Base-by-base conservation (phyloP, 2,329 filamentous ascomycete genomes). In the Nigrospora osmanthi region DNA sequence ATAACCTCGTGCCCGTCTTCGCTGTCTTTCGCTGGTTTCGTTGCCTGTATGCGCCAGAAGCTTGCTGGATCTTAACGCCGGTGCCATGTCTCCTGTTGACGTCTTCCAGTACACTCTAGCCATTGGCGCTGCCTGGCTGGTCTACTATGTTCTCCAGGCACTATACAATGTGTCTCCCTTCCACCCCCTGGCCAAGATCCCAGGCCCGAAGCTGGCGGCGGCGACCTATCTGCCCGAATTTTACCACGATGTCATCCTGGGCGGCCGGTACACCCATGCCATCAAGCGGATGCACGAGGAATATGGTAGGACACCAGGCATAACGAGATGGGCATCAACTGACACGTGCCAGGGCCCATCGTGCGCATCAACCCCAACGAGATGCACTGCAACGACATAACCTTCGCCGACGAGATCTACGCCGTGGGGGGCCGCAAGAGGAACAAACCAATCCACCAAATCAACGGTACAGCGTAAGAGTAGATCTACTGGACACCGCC, bases 281-380 rank as follows among this genome's bases (percentile, higher is more conserved):
- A 68, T 69, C 16, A 47, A 52, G 2, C 42, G 52, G 11, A 65
- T 68, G 60, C 65, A 69, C 40, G 54, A 62, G 16, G 45, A 50
- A 7, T 67, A 69, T 47, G 65, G 66, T 61, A 46, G 36, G 38
- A 11, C 28, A 9, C 12, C 2, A 1, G 16, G 4, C 16, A 19
- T 12, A 7, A 3, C 7, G n/a, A 14, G 14, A 45, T 2, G 14
- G 37, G 4, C 15, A n/a, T 28, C 16, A 33, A 34, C 45, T 44
- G n/a, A 38, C 19, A n/a, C 6, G 23, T 13, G 2, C 2, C 17
- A 63, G 61, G 62, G 0, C 65, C 65, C 2, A 61, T 69, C 31
- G 59, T 68, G 7, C 55, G 66, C 7, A 68, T 68, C 35, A 68
- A 55, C 36, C 65, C 66, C 0, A 49, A 64, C n/a, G 65, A 69